Base-by-base conservation (phyloP, 345 rosid genomes). In the Gossypium longicalyx region DNA sequence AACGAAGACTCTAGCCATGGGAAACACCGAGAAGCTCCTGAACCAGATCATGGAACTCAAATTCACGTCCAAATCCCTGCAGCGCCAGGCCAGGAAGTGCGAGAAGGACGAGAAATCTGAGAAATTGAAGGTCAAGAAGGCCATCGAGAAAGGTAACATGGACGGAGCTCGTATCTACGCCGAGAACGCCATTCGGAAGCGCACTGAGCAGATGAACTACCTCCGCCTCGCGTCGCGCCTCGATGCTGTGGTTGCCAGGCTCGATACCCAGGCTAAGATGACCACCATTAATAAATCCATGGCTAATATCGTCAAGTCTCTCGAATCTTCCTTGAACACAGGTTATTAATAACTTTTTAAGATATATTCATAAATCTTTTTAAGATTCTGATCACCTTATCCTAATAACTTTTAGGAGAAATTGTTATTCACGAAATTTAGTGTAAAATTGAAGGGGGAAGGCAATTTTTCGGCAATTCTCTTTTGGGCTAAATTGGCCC, bases 151-250 rank as follows among this genome's bases (percentile, higher is more conserved):
- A 51, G 99, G 99, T 1, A 95, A 95, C 80, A 88, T 93, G 97
- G 99, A 95, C 73, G 99, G 99, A 25, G 99, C 93, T 47, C 86
- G 99, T 79, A 93, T 95, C 92, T 95, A 95, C 70, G 98, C 98
- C 1, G 99, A 93, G 87, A 95, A 91, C 81, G 89, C 97, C 63
- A 95, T 95, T 77, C 87, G 99, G 23, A 95, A 93, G 82, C 88
- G 98, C 23, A 88, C 87, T 76, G 99, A 95, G 88, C 99, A 91
- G 93, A 89, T 95, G 98, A 95, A 95, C 80, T 95, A 90, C 77
- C 95, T 95, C 19, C 88, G 97, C 49, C 94, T 95, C 59, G 82
- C 98, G 29, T 95, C 97, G 41, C 86, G 99, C 19, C 91, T 95
- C 7, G 99, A 95, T 54, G 99, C 99, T 66, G 98, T 93, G 61